Conservation (phyloP, 2,329 filamentous ascomycete species). For the Drechslera avenae region DNA sequence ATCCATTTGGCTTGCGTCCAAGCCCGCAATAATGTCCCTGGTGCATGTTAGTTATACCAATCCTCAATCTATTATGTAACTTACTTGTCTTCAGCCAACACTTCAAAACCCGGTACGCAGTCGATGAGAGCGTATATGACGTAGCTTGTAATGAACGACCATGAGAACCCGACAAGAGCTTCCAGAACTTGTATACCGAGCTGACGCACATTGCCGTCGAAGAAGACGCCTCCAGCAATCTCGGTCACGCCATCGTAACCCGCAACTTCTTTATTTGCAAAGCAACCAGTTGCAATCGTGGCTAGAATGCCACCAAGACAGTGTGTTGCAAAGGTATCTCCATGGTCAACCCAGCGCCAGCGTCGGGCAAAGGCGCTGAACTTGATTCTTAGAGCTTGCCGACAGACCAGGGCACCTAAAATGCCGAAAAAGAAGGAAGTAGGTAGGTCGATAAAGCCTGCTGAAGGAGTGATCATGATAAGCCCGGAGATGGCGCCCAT, state of each 20-base stretch:
- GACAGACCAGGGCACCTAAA: constrained; percentile 54
- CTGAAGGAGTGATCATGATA: constrained; percentile 59
- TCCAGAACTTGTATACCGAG: constrained; percentile 59
- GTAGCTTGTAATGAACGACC: constrained; percentile 58
- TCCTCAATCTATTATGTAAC: constrained; percentile 26
- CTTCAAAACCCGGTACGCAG: constrained; percentile 59
- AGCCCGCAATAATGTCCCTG: constrained; percentile 55
- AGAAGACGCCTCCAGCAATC: constrained; percentile 58
- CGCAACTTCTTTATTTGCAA: constrained; percentile 58
- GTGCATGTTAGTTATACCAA: constrained; percentile 10
- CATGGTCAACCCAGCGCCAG: constrained; percentile 60
- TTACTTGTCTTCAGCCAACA: constrained; percentile 59
- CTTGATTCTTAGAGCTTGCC: constrained; percentile 60
- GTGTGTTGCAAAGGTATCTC: constrained; percentile 62
- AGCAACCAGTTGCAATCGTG: constrained; percentile 58
- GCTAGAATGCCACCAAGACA: constrained; percentile 59
- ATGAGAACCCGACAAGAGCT: constrained; percentile 57
- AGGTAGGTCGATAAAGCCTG: constrained; percentile 57
- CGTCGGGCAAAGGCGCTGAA: constrained; percentile 55
- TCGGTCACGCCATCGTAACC: constrained; percentile 58
- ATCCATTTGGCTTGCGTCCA: constrained; percentile 59
- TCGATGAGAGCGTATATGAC: constrained; percentile 58
- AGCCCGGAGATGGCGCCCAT: constrained; percentile 60
- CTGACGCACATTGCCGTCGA: constrained; percentile 59
- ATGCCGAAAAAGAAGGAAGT: constrained; percentile 58